Evolutionary conservation across 495 filamentous ascomycete species (phyloP).

Genomic region (Oidiodendron maius): DNA sequence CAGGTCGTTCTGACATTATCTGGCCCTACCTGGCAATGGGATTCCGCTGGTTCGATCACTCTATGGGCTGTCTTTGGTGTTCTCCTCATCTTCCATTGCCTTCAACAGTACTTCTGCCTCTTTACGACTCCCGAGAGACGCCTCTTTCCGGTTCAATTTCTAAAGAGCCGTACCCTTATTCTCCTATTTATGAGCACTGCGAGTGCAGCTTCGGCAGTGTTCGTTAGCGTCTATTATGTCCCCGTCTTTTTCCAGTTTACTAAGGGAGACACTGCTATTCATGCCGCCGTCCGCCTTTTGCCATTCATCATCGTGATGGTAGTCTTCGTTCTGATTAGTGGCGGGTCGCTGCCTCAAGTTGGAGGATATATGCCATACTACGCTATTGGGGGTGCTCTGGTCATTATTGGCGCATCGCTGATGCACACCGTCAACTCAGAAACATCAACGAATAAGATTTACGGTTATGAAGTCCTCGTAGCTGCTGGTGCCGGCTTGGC

Average conservation of each 20-base stretch:
- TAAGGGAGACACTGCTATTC: neutral
- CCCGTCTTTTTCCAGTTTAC: constrained; percentile 2
- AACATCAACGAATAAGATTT: too few relatives aligned
- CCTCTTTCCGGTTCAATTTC: neutral
- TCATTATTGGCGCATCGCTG: too few relatives aligned
- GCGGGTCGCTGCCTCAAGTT: neutral
- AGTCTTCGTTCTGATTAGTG: neutral
- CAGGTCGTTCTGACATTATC: neutral
- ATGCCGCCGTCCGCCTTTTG: neutral
- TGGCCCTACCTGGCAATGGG: neutral
- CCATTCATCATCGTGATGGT: neutral
- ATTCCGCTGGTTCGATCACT: neutral
- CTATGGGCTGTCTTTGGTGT: neutral
- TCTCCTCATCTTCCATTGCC: neutral
- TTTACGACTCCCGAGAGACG: neutral
- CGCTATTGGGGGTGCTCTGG: neutral
- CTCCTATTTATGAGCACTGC: neutral
- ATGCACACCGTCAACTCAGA: too few relatives aligned
- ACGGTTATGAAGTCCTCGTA: too few relatives aligned
- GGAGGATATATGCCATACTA: neutral
- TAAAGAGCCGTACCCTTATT: neutral
- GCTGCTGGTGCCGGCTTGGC: too few relatives aligned
- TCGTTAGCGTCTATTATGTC: neutral
- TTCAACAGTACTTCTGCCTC: neutral
- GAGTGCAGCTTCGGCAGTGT: neutral